Conservation (phyloP, 2,329 filamentous ascomycete species). For the Aspergillus sp. region DNA sequence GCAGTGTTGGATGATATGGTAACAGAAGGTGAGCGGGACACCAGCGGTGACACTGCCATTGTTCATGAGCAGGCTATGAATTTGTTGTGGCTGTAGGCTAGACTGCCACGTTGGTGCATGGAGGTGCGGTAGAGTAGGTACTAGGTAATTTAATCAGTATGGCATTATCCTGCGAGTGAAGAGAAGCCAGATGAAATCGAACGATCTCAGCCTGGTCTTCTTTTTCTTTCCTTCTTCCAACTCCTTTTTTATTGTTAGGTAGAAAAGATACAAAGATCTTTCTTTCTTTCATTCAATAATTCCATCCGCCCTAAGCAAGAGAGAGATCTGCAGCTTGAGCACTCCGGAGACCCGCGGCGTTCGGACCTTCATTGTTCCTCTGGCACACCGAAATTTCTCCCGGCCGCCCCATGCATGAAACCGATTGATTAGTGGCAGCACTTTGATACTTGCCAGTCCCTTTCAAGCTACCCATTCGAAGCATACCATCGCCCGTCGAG, state of each 20-base stretch:
- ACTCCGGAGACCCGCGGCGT: not conserved
- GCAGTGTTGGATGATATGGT: slow-evolving; percentile 33
- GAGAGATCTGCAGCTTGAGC: not conserved
- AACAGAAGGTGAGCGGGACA: slow-evolving; percentile 37
- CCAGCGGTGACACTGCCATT: slow-evolving; percentile 46
- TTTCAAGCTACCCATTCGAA: not conserved
- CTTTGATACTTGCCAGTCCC: not conserved
- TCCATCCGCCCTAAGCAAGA: not conserved
- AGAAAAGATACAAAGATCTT: not conserved
- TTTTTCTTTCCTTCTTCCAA: too few species aligned
- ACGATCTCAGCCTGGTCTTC: not conserved
- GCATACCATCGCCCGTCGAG: not conserved
- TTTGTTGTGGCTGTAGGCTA: too few species aligned
- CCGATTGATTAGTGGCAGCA: not conserved
- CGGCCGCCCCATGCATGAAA: not conserved
- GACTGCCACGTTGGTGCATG: too few species aligned
- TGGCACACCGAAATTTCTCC: slow-evolving; percentile 30
- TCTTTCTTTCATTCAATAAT: not conserved
- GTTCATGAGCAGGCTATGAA: not conserved
- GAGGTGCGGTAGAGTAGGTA: too few species aligned
- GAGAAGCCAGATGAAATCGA: not conserved
- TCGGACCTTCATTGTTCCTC: slow-evolving; percentile 36
- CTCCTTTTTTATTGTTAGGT: too few species aligned
- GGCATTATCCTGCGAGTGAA: not conserved
- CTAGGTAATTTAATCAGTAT: not conserved